A percentile compares a stretch with the other conserved stretches of the same genome.
Evolutionary conservation across 2,329 filamentous ascomycete genomes (phyloP).

Genomic region (Botrytis medusae): DNA sequence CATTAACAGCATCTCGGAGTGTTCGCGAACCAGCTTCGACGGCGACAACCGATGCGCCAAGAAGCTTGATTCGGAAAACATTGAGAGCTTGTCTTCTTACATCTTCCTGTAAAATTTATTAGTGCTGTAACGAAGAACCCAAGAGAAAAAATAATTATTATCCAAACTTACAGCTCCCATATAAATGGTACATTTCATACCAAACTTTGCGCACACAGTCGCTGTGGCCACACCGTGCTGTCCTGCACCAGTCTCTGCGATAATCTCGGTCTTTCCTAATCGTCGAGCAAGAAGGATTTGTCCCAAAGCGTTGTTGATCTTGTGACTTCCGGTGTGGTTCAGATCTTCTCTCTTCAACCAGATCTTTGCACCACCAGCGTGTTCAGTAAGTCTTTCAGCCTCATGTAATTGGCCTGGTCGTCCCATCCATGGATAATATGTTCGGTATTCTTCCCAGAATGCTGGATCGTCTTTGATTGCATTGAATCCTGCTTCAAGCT

Average conservation of each 20-base stretch:
- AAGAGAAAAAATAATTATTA: not conserved
- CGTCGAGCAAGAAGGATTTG: constrained; percentile 84
- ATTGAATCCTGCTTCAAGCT: constrained; percentile 90
- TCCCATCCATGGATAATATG: constrained; percentile 97
- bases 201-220: constrained; percentile 96
- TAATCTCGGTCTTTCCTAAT: constrained; percentile 93
- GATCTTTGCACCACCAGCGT: constrained; percentile 90
- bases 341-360: constrained; percentile 98
- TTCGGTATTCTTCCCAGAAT: constrained; percentile 97
- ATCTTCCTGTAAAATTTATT: constrained; percentile 60
- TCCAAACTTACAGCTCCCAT: constrained; percentile 70
- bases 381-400: constrained; percentile 81
- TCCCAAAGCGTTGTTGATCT: constrained; percentile 98
- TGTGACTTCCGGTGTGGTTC: constrained; percentile 97
- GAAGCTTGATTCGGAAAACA: constrained; percentile 96
- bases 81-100: constrained; percentile 94
- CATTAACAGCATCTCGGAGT: constrained; percentile 87
- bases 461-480: constrained; percentile 79
- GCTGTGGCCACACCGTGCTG: constrained; percentile 98
- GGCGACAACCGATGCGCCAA: constrained; percentile 88
- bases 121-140: constrained; percentile 15
- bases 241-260: constrained; percentile 94
- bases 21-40: constrained; percentile 88
- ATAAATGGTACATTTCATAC: constrained; percentile 96
- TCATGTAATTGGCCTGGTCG: constrained; percentile 88